Evolutionary conservation across 257 asterid genomes (phyloP), one percentile per base, ranked within the genome.

Genomic region (Verbena officinalis): DNA sequence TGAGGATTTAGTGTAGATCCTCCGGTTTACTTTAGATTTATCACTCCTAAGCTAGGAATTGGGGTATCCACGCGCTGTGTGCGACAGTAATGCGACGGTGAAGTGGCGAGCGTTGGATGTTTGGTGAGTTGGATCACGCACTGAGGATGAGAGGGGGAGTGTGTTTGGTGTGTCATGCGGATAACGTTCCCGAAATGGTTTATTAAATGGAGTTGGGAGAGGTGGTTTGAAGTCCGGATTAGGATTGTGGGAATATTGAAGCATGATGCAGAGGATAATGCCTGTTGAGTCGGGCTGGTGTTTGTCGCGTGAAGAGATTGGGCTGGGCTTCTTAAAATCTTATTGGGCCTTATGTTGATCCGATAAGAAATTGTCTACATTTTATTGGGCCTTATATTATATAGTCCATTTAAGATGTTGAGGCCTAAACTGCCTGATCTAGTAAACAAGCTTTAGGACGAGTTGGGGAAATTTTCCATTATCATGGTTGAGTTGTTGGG

Each of bases 181-280:
- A 84, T 87, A 84, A 75, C 95, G 95, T 80, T 70, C 74, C 67
- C 58, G 69, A 78, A 78, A 78, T 55, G 66, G 64, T 52, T 43
- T 43, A 62, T 78, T 55, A 87, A 84, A 53, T 67, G 68, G 53
- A 82, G 63, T 80, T 68, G 64, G 80, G 44, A 69, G 60, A 49
- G 64, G 50, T n/a, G 51, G 56, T 59, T 68, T 80, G 69, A 70
- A 43, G 68, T 82, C 92, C 92, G 89, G 60, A 57, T 42, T 36
- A 49, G 69, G 56, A 50, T 67, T 16, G n/a, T 43, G 40, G 53
- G 74, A 59, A 75, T 57, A 50, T 52, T 44, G 46, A 38, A 59
- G 21, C 27, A 34, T 27, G 69, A 74, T 24, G 49, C 61, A 7
- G 42, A 23, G 49, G 72, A 43, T 44, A 45, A 20, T 65, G 64